These are phyloP conservation scores for Peronospora farinosa DNA, from an alignment of 352 stramenopile genomes.

Conservation along the genomic window DNA sequence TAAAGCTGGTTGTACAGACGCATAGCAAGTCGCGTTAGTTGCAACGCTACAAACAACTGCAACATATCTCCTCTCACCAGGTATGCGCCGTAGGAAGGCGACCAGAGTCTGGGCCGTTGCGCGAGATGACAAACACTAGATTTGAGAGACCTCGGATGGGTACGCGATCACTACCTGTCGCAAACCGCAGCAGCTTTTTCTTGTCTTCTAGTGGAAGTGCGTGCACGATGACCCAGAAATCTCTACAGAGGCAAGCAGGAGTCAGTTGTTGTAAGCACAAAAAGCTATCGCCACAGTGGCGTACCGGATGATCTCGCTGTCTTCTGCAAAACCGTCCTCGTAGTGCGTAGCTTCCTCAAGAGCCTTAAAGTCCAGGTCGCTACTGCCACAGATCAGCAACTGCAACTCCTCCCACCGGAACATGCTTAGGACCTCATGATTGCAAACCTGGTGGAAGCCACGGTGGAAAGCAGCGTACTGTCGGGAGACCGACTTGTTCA, in stretches of 20 bases:
- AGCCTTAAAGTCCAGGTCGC: constrained; percentile 71
- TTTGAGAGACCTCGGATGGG: constrained; percentile 76
- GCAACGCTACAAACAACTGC: not conserved
- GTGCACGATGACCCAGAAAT: constrained; percentile 83
- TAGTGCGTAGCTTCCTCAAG: constrained; percentile 70
- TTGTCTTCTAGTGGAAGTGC: constrained; percentile 74
- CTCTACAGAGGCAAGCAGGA: constrained; percentile 19
- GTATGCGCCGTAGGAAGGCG: constrained; percentile 83
- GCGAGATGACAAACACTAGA: constrained; percentile 80
- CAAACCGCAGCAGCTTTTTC: constrained; percentile 82
- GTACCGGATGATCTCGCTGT: constrained; percentile 56
- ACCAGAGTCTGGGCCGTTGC: constrained; percentile 76
- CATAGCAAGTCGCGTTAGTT: constrained; percentile 16
- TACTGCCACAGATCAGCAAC: constrained; percentile 66
- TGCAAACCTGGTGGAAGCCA: constrained; percentile 72
- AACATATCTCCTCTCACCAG: constrained; percentile 38
- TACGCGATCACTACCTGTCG: constrained; percentile 78
- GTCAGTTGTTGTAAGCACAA: not conserved
- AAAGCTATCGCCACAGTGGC: constrained; percentile 3
- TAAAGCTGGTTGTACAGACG: constrained; percentile 52
- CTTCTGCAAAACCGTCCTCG: constrained; percentile 65
- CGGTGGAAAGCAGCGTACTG: constrained; percentile 72
- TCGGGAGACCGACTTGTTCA: constrained; percentile 49
- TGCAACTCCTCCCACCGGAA: constrained; percentile 80
- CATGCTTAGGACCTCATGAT: constrained; percentile 63